Evolutionary conservation across 805 yeast species (phyloP), one percentile per base, ranked within the genome.

Genomic region (Lipomyces kockii): DNA sequence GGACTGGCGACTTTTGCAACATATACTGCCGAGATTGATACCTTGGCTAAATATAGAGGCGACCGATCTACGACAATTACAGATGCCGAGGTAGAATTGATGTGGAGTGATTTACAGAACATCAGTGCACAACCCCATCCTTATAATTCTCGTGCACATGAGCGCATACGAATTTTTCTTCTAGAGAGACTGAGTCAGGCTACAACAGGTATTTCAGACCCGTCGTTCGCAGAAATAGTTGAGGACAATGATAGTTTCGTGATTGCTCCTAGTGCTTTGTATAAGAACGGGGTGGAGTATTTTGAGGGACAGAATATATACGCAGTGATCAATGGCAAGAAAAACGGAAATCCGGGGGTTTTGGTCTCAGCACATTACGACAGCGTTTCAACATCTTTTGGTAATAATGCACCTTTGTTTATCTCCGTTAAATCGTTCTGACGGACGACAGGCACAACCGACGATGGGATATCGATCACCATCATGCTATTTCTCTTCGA

Each of bases 341-440:
- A 81, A 7, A 80, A 89, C 59, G 78, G 83, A 1, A 78, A 89
- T 61, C 89, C 89, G 0, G 95, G 92, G 0, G 76, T 92, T 3
- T 77, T 92, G 58, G 75, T 92, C 3, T 88, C 95, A 72, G 93
- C 97, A 3, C 98, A 92, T 78, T 93, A 80, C 74, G 98, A 92
- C 78, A 86, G 94, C 8, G 97, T 92, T 7, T 95, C 97, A 22
- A 86, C 95, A 1, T 87, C 91, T 2, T 86, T 80, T 73, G 98
- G 98, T 46, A 22, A 46, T n/a, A 3, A 20, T 32, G 6, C 43
- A 17, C 2, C 5, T 53, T 34, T 20, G 17, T 7, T 53, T 11
- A 17, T 46, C 22, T n/a, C 20, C 11, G 53, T 14, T 8, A 12
- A 20, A 20, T 51, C 7, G 22, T 32, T 20, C 43, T 60, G 60